Evolutionary conservation across 1,284 basidiomycete genomes (phyloP).

Genomic region (Ceratobasidium sp.): DNA sequence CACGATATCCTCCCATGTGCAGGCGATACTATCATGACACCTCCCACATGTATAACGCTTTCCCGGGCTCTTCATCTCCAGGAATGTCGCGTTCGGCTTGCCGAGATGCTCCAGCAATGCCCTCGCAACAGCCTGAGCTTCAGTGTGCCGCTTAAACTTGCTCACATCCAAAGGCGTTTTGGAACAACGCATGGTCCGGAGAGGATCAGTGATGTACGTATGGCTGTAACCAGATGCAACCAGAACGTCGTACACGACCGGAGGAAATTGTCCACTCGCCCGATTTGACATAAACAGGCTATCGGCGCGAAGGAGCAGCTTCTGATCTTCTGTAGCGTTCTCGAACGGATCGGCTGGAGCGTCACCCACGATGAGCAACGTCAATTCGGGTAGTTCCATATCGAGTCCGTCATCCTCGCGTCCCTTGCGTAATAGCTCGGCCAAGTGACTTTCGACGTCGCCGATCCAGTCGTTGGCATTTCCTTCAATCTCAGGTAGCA

Average conservation of each 20-base stretch:
- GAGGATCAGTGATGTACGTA: not conserved
- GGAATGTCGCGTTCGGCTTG: conserved; percentile 31
- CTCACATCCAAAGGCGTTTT: not conserved
- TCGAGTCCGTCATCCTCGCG: not conserved
- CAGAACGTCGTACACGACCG: conserved; percentile 2
- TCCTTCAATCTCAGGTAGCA: not conserved
- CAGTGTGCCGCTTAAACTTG: not conserved
- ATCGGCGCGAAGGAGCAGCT: conserved; percentile 29
- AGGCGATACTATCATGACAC: not conserved
- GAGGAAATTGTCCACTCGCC: not conserved
- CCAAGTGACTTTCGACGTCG: conserved; percentile 9
- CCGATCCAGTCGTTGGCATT: not conserved
- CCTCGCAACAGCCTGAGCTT: conserved; percentile 8
- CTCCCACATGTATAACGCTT: conserved; percentile 12
- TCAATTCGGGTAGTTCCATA: not conserved
- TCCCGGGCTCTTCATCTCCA: conserved; percentile 25
- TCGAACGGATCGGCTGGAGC: not conserved
- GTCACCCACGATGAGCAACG: not conserved
- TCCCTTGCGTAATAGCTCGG: not conserved
- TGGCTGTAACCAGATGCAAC: not conserved
- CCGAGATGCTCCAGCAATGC: conserved; percentile 3
- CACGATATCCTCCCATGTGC: conserved; percentile 35
- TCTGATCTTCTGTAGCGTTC: not conserved
- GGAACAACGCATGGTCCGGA: not conserved
- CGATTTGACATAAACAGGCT: conserved; percentile 10